Evolutionary conservation across 257 asterid genomes (phyloP).

Genomic region (Rubia yunnanensis): DNA sequence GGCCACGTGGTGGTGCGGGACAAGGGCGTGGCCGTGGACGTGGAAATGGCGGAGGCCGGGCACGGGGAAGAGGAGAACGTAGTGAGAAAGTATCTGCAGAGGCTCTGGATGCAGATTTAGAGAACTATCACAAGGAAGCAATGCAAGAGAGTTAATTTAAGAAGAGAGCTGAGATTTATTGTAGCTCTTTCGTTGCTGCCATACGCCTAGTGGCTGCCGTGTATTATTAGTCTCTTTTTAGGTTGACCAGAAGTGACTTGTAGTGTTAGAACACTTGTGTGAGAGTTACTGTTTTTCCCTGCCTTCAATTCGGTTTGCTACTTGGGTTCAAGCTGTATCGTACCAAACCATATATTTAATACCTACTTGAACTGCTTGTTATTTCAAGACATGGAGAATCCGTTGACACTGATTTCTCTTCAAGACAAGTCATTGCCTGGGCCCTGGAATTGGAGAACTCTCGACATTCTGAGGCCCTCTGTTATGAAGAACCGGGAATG

Average conservation of each 20-base stretch:
- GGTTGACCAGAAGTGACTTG: constrained; percentile 13
- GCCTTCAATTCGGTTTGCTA: constrained; percentile 15
- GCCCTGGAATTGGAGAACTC: constrained; percentile 9
- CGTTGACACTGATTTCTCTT: constrained; percentile 15
- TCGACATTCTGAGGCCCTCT: constrained; percentile 13
- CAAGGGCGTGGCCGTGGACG: constrained; percentile 39
- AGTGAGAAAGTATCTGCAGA: constrained; percentile 55
- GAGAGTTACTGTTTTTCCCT: constrained; percentile 5
- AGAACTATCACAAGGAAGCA: constrained; percentile 49
- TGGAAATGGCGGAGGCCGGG: constrained; percentile 39
- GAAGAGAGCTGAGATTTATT: background rate
- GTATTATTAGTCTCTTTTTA: constrained; percentile 16
- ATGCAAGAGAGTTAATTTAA: constrained; percentile 34
- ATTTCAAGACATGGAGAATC: constrained; percentile 13
- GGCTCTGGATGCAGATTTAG: constrained; percentile 66
- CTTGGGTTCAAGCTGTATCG: constrained; percentile 20
- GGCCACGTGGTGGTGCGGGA: constrained; percentile 31
- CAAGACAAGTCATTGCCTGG: constrained; percentile 14
- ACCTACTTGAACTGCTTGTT: constrained; percentile 15
- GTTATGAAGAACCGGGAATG: constrained; percentile 14
- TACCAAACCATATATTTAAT: constrained; percentile 5
- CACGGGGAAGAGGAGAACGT: constrained; percentile 37
- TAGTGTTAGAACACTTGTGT: constrained; percentile 13
- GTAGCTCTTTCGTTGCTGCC: background rate
- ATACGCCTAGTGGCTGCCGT: constrained; percentile 9